A percentile compares a stretch with the other conserved stretches of the same genome.
phyloP scores from a whole-genome alignment of 192 early-diverging fungal species.

The Linnemannia elongata region DNA sequence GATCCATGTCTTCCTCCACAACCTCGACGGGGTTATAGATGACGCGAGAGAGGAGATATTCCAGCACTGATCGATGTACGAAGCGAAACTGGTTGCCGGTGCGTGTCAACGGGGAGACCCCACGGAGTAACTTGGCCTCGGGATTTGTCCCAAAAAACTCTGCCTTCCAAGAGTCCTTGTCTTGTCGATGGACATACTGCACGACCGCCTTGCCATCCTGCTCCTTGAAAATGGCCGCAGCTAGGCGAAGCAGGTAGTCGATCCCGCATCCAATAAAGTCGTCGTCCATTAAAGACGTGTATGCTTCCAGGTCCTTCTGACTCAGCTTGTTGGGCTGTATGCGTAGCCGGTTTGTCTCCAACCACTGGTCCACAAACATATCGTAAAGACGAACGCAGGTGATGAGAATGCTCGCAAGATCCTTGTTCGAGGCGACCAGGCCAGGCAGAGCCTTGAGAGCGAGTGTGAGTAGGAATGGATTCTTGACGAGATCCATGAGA shows the following conservation, averaged over 20 bases:
- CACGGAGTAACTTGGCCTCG: background rate
- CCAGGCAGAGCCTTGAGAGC: background rate
- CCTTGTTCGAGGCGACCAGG: background rate
- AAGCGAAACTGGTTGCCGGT: background rate
- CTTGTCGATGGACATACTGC: background rate
- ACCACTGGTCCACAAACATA: background rate
- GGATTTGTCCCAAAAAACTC: background rate
- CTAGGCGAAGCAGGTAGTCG: background rate
- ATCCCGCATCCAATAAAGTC: background rate
- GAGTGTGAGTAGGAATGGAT: background rate
- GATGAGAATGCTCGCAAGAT: background rate
- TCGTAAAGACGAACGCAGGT: background rate
- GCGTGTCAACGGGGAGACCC: background rate
- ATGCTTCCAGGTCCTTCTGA: background rate
- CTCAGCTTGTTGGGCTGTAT: background rate
- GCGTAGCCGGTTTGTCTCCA: background rate
- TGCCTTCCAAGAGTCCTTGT: background rate
- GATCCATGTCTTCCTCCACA: background rate
- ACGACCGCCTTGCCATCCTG: background rate
- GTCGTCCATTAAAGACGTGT: no score
- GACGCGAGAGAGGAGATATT: background rate
- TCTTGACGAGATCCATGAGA: background rate
- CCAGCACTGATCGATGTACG: background rate
- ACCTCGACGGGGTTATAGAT: background rate
- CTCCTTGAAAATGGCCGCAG: background rate